Conservation (phyloP, 768 basidiomycete genomes). For the Rickenella mellea region DNA sequence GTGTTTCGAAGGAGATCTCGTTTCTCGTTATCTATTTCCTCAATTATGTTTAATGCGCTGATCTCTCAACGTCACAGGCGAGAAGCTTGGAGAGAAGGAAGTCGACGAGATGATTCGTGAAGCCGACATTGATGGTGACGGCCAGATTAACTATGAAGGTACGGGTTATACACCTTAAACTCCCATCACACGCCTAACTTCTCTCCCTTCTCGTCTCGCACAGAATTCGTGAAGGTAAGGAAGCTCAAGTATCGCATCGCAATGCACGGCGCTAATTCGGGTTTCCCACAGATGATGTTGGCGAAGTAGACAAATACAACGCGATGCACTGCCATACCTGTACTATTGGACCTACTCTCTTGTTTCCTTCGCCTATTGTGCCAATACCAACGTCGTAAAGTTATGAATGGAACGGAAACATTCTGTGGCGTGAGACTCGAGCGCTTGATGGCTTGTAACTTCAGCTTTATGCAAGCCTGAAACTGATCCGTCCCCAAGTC, state of each 20-base stretch:
- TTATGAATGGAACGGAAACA: too few species aligned
- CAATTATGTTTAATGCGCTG: neutral
- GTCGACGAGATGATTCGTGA: slow-evolving; percentile 97
- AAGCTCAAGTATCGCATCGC: slow-evolving; percentile 4
- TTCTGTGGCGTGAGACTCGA: too few species aligned
- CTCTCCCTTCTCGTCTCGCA: neutral
- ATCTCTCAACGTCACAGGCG: slow-evolving; percentile 36
- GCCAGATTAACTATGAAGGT: slow-evolving; percentile 88
- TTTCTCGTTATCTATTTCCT: neutral
- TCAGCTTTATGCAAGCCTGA: too few species aligned
- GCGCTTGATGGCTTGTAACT: too few species aligned
- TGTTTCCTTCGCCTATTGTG: too few species aligned
- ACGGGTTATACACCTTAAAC: slow-evolving; percentile 13
- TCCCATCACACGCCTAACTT: slow-evolving; percentile 2
- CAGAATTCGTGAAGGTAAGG: slow-evolving; percentile 71
- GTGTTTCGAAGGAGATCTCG: slow-evolving; percentile 13
- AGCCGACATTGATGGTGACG: slow-evolving; percentile 89
- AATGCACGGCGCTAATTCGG: slow-evolving; percentile 7
- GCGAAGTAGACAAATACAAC: slow-evolving; percentile 53
- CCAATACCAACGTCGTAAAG: too few species aligned
- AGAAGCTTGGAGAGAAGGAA: slow-evolving; percentile 79
- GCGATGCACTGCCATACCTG: too few species aligned
- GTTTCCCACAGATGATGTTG: slow-evolving; percentile 74
- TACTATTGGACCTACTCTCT: too few species aligned
- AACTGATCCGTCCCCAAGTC: too few species aligned